These are phyloP conservation scores for Grosmannia penicillata DNA, from an alignment of 2,329 filamentous ascomycete genomes.

Conservation along the genomic window DNA sequence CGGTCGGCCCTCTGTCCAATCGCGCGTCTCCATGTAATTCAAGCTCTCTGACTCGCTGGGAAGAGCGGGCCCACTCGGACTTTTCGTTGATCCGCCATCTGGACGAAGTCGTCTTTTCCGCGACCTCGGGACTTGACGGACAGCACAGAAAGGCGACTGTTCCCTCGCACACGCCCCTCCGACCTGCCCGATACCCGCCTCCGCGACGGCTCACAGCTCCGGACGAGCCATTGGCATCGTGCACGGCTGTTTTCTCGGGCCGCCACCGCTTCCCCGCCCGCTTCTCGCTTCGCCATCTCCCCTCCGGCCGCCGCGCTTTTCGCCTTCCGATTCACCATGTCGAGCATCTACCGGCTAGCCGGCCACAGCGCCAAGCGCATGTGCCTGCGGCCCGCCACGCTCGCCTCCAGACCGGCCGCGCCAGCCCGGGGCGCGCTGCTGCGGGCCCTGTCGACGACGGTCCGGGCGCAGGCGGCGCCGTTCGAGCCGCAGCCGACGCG, in stretches of 20 bases:
- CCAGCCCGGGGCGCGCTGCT: slow-evolving; percentile 13
- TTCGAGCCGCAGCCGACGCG: slow-evolving; percentile 39
- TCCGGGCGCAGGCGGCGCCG: slow-evolving; percentile 44
- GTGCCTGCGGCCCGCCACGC: slow-evolving; percentile 31
- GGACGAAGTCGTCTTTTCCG: slow-evolving; percentile 5
- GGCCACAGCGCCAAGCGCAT: slow-evolving; percentile 56
- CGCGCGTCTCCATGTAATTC: slow-evolving; percentile 7
- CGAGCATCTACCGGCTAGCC: slow-evolving; percentile 58
- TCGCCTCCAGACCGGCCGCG: background rate
- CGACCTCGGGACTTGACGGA: slow-evolving; percentile 12
- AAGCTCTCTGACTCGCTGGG: slow-evolving; percentile 9
- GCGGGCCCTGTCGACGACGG: slow-evolving; percentile 52
- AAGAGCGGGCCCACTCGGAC: slow-evolving; percentile 8
- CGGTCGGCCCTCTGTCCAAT: slow-evolving; percentile 5
- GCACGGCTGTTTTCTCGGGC: slow-evolving; percentile 12
- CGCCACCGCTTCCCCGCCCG: background rate
- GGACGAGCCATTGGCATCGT: slow-evolving; percentile 16
- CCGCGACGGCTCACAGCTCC: slow-evolving; percentile 2
- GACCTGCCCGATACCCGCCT: background rate
- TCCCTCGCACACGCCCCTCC: slow-evolving; percentile 3
- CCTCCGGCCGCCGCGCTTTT: too few relatives aligned
- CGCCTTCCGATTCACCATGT: too few relatives aligned
- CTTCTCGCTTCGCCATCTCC: too few relatives aligned
- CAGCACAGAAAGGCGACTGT: slow-evolving; percentile 4
- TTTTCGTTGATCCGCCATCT: slow-evolving; percentile 6